Percentiles rank a stretch among this genome's conserved stretches.
Conservation (phyloP, 306 rosid genomes). For the Cajanus cajan region DNA sequence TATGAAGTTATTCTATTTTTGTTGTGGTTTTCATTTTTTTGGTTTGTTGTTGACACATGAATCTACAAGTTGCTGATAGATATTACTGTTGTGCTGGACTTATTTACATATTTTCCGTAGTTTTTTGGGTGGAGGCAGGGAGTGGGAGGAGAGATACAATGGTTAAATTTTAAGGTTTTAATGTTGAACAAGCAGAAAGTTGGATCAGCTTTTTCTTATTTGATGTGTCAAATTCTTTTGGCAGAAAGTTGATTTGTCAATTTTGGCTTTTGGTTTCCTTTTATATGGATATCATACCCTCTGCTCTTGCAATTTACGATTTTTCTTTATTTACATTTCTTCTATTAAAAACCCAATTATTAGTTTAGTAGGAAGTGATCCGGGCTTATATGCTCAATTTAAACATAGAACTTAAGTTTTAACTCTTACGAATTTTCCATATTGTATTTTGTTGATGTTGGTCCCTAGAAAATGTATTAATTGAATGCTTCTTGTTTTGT, state of each 20-base stretch:
- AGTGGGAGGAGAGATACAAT: background rate
- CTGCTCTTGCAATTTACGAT: background rate
- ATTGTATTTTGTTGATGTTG: background rate
- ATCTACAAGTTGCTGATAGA: background rate
- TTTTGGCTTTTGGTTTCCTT: background rate
- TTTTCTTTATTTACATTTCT: background rate
- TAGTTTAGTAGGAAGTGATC: background rate
- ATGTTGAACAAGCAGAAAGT: background rate
- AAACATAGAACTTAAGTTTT: background rate
- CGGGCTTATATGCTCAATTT: background rate
- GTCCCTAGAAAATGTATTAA: background rate
- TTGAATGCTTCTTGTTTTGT: background rate
- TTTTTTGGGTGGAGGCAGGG: background rate
- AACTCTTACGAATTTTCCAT: background rate
- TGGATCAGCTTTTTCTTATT: background rate
- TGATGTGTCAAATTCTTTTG: background rate
- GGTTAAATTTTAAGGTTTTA: background rate
- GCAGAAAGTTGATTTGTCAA: background rate
- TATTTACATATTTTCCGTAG: background rate
- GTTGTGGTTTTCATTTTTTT: background rate
- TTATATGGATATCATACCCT: background rate
- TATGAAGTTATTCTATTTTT: conserved; percentile 4
- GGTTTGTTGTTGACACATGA: background rate
- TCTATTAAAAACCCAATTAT: background rate
- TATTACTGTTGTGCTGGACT: background rate